A percentile compares a stretch with the other conserved stretches of the same genome.
These are phyloP conservation scores for Rosa multiflora DNA, from an alignment of 306 rosid species.

Conservation along the genomic window DNA sequence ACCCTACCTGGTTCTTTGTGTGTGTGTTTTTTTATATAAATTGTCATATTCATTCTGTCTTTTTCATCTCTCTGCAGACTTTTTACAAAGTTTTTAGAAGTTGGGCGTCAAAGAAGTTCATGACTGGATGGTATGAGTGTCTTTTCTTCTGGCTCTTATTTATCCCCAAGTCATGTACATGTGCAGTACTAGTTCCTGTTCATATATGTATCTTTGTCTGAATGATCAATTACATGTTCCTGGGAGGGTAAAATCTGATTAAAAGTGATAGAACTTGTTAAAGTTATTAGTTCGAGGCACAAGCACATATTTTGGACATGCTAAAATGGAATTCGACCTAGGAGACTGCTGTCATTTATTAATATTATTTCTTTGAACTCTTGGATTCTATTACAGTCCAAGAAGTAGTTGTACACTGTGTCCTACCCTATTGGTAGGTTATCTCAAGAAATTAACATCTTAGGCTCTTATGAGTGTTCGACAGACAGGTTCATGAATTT, in stretches of 20 bases:
- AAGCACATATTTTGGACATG: neutral
- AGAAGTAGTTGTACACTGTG: neutral
- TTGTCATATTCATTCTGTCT: slow-evolving; percentile 22
- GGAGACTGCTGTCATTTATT: neutral
- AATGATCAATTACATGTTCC: neutral
- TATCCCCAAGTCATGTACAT: slow-evolving; percentile 10
- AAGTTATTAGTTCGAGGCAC: neutral
- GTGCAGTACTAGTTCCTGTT: neutral
- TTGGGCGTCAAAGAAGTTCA: slow-evolving; percentile 90
- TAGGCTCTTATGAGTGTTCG: neutral
- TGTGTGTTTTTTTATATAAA: neutral
- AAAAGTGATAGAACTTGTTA: neutral
- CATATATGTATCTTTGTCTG: neutral
- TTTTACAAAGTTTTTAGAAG: slow-evolving; percentile 75
- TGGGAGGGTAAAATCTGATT: neutral
- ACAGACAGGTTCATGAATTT: neutral
- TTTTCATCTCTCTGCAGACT: slow-evolving; percentile 53
- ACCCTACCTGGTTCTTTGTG: slow-evolving; percentile 2
- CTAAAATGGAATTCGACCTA: neutral
- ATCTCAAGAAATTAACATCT: neutral
- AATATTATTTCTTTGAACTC: neutral
- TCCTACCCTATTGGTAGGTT: neutral
- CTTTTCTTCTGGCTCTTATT: slow-evolving; percentile 19
- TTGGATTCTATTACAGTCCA: neutral
- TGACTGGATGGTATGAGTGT: slow-evolving; percentile 77